Percentiles rank a stretch among this genome's conserved stretches.
phyloP scores from a whole-genome alignment of 768 basidiomycete species.

The Filobasidium floriforme region DNA sequence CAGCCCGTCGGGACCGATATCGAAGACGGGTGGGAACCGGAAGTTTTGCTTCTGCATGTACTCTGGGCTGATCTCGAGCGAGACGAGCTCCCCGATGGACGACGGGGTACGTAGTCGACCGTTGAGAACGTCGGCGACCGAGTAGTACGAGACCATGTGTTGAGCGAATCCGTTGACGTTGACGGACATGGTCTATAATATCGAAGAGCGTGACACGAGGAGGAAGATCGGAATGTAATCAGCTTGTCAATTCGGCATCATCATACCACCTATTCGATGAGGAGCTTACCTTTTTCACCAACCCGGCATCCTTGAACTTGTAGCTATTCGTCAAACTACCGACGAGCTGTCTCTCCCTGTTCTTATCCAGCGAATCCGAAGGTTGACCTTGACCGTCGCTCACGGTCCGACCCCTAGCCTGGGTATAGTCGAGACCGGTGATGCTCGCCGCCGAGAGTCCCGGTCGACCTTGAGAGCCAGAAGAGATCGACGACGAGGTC shows the following conservation, averaged over 20 bases:
- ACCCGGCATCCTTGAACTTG: constrained; percentile 84
- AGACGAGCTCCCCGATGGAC: constrained; percentile 74
- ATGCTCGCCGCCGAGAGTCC: constrained; percentile 19
- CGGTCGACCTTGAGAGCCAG: constrained; percentile 2
- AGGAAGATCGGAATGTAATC: neutral
- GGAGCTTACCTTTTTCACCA: constrained; percentile 86
- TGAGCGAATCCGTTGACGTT: constrained; percentile 76
- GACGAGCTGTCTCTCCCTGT: constrained; percentile 71
- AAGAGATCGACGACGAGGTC: neutral
- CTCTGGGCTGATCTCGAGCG: constrained; percentile 75
- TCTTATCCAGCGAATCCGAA: constrained; percentile 55
- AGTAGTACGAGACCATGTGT: constrained; percentile 92
- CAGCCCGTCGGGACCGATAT: constrained; percentile 72
- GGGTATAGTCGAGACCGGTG: constrained; percentile 23
- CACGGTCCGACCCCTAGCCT: constrained; percentile 30
- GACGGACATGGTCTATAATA: constrained; percentile 83
- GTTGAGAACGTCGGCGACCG: constrained; percentile 77
- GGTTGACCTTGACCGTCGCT: constrained; percentile 24
- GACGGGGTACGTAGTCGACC: constrained; percentile 84
- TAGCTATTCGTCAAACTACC: constrained; percentile 87
- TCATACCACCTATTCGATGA: neutral
- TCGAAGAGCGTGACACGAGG: too few relatives aligned
- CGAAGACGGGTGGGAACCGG: constrained; percentile 79
- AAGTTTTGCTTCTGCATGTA: constrained; percentile 88
- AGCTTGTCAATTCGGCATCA: neutral